These are phyloP conservation scores for Tricholoma matsutake DNA, from an alignment of 768 basidiomycete species.

Conservation along the genomic window DNA sequence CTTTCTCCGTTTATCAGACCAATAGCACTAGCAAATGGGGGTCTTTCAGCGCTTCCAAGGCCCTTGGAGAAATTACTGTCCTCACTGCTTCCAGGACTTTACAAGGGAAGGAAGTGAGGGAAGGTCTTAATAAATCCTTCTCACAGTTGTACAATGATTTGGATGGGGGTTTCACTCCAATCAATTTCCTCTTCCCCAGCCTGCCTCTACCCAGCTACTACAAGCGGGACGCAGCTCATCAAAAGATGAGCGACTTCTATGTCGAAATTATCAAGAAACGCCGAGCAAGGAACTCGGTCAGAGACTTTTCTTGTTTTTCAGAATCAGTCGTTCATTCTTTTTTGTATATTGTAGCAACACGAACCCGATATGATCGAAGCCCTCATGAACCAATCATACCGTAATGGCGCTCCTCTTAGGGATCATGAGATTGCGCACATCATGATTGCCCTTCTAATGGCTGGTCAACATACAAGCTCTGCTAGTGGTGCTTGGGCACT, in stretches of 20 bases:
- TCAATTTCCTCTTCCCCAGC: constrained; percentile 95
- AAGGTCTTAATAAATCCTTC: constrained; percentile 74
- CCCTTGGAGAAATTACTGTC: constrained; percentile 87
- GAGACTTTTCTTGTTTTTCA: constrained; percentile 18
- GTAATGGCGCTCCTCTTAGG: constrained; percentile 67
- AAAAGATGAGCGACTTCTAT: constrained; percentile 93
- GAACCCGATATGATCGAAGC: constrained; percentile 93
- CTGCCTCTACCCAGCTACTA: constrained; percentile 90
- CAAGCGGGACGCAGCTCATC: constrained; percentile 83
- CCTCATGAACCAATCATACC: constrained; percentile 80
- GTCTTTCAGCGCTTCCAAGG: constrained; percentile 66
- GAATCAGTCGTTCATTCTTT: constrained; percentile 3
- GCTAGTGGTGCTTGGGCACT: constrained; percentile 89
- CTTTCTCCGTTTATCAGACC: constrained; percentile 60
- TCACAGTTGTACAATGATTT: constrained; percentile 83
- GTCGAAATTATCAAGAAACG: constrained; percentile 80
- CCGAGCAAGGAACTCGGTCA: constrained; percentile 45
- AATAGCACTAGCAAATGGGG: constrained; percentile 78
- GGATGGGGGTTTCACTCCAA: constrained; percentile 93
- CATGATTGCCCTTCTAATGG: constrained; percentile 98
- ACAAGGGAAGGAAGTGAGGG: constrained; percentile 89
- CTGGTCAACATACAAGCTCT: constrained; percentile 97
- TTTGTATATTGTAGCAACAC: constrained; percentile 30
- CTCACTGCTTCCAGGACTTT: constrained; percentile 91
- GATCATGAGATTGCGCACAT: constrained; percentile 97